phyloP scores from a whole-genome alignment of 495 filamentous ascomycete species.

The Podospora didyma region DNA sequence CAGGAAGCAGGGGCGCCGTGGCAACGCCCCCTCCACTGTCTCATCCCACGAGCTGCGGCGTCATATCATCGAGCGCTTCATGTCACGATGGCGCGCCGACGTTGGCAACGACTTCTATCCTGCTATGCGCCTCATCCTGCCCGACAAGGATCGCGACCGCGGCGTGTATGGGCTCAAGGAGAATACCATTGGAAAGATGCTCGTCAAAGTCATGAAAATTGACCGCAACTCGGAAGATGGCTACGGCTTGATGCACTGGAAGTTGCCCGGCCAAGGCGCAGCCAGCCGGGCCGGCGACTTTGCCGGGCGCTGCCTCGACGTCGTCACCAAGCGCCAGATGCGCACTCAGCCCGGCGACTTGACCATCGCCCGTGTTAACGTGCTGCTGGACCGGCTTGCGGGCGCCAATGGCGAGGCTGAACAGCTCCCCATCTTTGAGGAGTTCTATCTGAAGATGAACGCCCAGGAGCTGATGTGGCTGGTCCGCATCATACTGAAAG shows the following conservation, averaged over 20 bases:
- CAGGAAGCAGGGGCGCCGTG: slow-evolving; percentile 38
- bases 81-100: slow-evolving; percentile 80
- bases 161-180: slow-evolving; percentile 96
- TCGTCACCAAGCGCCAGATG: slow-evolving; percentile 81
- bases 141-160: slow-evolving; percentile 88
- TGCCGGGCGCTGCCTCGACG: slow-evolving; percentile 78
- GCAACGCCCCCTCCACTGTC: slow-evolving; percentile 51
- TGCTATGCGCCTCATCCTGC: slow-evolving; percentile 85
- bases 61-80: slow-evolving; percentile 86
- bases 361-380: slow-evolving; percentile 86
- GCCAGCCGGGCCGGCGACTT: slow-evolving; percentile 75
- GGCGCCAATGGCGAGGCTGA: slow-evolving; percentile 71
- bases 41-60: slow-evolving; percentile 79
- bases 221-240: slow-evolving; percentile 88
- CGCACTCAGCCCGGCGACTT: slow-evolving; percentile 67
- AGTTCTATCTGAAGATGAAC: slow-evolving; percentile 89
- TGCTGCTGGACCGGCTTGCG: slow-evolving; percentile 75
- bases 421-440: slow-evolving; percentile 71
- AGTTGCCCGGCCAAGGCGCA: slow-evolving; percentile 68
- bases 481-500: slow-evolving; percentile 87
- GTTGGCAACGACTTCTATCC: slow-evolving; percentile 93
- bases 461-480: slow-evolving; percentile 92
- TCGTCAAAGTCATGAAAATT: slow-evolving; percentile 91
- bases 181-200: slow-evolving; percentile 78
- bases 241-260: slow-evolving; percentile 86